Conservation (phyloP, 495 filamentous ascomycete species). For the Jackrogersella multiformis region DNA sequence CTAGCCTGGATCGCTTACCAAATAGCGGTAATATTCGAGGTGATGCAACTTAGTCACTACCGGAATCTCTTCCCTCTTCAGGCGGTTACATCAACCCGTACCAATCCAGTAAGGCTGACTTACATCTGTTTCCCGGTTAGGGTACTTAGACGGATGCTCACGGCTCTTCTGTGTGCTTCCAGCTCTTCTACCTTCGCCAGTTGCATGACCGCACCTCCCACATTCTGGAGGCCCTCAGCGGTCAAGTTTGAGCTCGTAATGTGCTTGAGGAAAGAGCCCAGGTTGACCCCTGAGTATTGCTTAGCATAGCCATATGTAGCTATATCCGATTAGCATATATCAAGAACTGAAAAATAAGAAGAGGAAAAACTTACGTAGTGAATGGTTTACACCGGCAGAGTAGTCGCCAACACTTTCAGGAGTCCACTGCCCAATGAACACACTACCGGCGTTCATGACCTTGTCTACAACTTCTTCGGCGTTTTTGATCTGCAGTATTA, state of each 20-base stretch:
- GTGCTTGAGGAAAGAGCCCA: constrained; percentile 94
- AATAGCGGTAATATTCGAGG: not conserved
- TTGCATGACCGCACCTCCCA: constrained; percentile 90
- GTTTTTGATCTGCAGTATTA: constrained; percentile 87
- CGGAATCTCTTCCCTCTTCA: not conserved
- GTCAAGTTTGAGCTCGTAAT: constrained; percentile 93
- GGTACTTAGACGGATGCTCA: constrained; percentile 76
- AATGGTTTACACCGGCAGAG: constrained; percentile 97
- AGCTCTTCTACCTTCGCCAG: constrained; percentile 93
- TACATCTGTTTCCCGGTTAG: constrained; percentile 21
- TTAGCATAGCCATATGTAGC: constrained; percentile 97
- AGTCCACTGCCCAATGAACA: constrained; percentile 95
- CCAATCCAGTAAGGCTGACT: not conserved
- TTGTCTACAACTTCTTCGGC: constrained; percentile 74
- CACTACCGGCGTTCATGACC: constrained; percentile 94
- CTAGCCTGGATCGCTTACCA: not conserved
- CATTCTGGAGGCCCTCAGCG: constrained; percentile 80
- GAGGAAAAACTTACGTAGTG: constrained; percentile 82
- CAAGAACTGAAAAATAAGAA: not conserved
- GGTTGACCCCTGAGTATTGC: constrained; percentile 97
- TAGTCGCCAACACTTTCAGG: constrained; percentile 98
- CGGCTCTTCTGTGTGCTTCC: constrained; percentile 92
- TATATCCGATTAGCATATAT: constrained; percentile 47
- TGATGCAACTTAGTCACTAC: not conserved
- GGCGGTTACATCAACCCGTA: not conserved